These are phyloP conservation scores for Dionaea muscipula DNA, from an alignment of 179 eudicot genomes.

Conservation along the genomic window DNA sequence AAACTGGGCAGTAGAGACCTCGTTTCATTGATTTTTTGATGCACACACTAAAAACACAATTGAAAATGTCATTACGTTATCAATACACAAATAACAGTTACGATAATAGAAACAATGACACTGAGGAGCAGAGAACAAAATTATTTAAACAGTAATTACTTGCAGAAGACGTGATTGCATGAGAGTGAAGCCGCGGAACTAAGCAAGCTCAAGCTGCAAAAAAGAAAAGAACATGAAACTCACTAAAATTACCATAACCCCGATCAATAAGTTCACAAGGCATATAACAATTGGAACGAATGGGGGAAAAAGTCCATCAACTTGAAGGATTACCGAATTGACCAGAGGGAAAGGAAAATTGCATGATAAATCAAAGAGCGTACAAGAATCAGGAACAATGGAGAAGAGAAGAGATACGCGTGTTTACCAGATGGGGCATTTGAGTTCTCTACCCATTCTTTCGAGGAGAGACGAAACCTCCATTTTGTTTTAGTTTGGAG, in stretches of 20 bases:
- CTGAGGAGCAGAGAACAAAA: neutral
- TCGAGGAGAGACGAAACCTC: slow-evolving; percentile 51
- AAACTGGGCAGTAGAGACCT: slow-evolving; percentile 68
- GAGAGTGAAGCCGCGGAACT: slow-evolving; percentile 55
- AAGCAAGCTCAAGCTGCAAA: slow-evolving; percentile 63
- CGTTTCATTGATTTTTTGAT: slow-evolving; percentile 67
- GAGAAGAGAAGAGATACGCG: neutral
- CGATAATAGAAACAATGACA: neutral
- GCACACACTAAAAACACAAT: slow-evolving; percentile 35
- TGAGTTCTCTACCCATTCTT: slow-evolving; percentile 77
- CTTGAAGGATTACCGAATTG: neutral
- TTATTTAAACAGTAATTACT: slow-evolving; percentile 39
- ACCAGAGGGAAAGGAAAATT: neutral
- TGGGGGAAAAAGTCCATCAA: too few relatives aligned
- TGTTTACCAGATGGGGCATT: slow-evolving; percentile 84
- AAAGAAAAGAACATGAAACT: neutral
- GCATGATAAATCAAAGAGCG: neutral
- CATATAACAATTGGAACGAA: too few relatives aligned
- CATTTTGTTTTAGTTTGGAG: slow-evolving; percentile 37
- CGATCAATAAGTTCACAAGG: neutral
- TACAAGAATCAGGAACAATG: neutral
- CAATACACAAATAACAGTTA: neutral
- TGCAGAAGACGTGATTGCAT: slow-evolving; percentile 91
- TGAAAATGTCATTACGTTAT: neutral
- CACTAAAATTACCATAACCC: neutral